These are phyloP conservation scores for Leptographium galeiforme DNA, from an alignment of 2,329 filamentous ascomycete species.

Conservation along the genomic window DNA sequence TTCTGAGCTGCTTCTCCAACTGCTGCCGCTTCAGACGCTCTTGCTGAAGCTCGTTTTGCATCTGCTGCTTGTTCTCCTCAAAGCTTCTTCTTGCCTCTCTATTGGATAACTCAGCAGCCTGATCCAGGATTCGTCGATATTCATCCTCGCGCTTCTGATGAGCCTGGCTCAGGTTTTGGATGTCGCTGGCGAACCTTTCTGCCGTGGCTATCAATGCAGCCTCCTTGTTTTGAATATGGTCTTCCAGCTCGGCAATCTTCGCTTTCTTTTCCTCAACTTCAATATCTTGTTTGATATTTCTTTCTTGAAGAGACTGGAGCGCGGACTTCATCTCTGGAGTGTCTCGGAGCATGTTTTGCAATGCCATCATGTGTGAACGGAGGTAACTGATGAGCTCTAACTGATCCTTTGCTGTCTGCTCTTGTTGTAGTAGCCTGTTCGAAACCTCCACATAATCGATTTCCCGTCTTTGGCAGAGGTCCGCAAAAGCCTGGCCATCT, in stretches of 20 bases:
- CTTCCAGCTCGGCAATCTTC: constrained; percentile 4
- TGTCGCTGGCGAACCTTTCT: neutral
- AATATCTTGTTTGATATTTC: neutral
- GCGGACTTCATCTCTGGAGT: neutral
- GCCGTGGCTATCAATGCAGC: neutral
- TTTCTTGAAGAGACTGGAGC: neutral
- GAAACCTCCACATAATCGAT: neutral
- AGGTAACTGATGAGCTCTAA: neutral
- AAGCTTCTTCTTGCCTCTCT: constrained; percentile 2
- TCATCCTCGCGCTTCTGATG: constrained; percentile 5
- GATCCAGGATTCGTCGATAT: constrained; percentile 4
- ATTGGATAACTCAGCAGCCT: constrained; percentile 1
- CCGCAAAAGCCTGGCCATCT: neutral
- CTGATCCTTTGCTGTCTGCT: neutral
- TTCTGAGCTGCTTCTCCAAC: constrained; percentile 7
- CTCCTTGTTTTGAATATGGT: constrained; percentile 2
- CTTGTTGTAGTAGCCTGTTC: neutral
- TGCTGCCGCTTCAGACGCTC: constrained; percentile 6
- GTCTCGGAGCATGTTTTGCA: neutral
- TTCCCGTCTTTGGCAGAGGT: constrained; percentile 4
- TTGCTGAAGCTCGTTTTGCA: constrained; percentile 6
- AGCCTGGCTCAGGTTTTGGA: constrained; percentile 1
- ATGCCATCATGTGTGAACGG: neutral
- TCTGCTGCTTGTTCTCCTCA: constrained; percentile 4
- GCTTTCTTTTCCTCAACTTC: constrained; percentile 5